A percentile compares a stretch with the other conserved stretches of the same genome.
phyloP scores from a whole-genome alignment of 805 yeast genomes.

The Candida krabiensis region DNA sequence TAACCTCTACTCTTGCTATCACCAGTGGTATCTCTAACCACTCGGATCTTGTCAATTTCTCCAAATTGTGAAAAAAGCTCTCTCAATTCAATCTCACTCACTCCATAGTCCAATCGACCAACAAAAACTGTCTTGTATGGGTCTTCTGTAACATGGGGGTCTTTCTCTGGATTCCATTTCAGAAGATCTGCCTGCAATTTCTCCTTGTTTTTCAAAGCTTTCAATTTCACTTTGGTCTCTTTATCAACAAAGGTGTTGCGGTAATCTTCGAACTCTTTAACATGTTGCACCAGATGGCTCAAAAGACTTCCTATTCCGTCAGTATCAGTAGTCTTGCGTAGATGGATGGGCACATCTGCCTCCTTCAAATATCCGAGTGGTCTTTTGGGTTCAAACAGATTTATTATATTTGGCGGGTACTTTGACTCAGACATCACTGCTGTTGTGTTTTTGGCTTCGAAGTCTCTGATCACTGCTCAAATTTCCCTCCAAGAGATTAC shows the following conservation, averaged over 20 bases:
- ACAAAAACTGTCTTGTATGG: conserved; percentile 80
- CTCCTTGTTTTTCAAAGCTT: conserved; percentile 21
- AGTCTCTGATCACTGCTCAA: too few species aligned
- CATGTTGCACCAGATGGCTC: conserved; percentile 28
- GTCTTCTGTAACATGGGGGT: conserved; percentile 62
- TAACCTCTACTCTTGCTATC: conserved; percentile 68
- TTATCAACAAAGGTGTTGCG: conserved; percentile 20
- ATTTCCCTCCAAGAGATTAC: too few species aligned
- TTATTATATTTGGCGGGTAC: conserved; percentile 37
- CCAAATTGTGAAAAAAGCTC: conserved; percentile 66
- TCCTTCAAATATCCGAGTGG: conserved; percentile 53
- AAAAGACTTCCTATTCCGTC: conserved; percentile 44
- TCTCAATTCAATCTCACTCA: conserved; percentile 68
- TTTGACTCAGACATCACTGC: conserved; percentile 20
- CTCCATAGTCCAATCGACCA: conserved; percentile 63
- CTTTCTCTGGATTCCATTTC: conserved; percentile 56
- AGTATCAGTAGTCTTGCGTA: conserved; percentile 47
- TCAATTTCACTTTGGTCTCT: conserved; percentile 26
- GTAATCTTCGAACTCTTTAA: conserved; percentile 24
- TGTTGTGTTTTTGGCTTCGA: too few species aligned
- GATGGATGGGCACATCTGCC: conserved; percentile 47
- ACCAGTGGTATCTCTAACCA: conserved; percentile 50
- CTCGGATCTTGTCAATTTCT: conserved; percentile 57
- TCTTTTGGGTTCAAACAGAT: conserved; percentile 56
- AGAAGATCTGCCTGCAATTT: conserved; percentile 36